Conservation (phyloP, 768 basidiomycete genomes). For the Leccinum pellstonianum region DNA sequence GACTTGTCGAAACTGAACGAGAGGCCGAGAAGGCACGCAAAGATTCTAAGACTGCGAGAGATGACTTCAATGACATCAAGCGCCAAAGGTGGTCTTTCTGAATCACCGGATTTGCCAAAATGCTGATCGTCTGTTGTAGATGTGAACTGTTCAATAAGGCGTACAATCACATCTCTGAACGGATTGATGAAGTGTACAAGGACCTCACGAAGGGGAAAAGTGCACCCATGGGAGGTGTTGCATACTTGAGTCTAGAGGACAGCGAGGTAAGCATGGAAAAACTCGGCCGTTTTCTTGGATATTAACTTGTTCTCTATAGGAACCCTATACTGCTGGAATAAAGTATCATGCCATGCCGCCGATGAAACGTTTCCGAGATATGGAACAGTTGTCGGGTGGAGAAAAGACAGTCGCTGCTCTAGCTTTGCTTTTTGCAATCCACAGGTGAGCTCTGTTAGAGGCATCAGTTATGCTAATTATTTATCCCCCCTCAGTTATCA, state of each 20-base stretch:
- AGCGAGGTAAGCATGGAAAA: slow-evolving; percentile 67
- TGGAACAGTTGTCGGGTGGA: slow-evolving; percentile 97
- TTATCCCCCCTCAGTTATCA: slow-evolving; percentile 63
- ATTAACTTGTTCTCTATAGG: slow-evolving; percentile 41
- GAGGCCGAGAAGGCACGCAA: slow-evolving; percentile 92
- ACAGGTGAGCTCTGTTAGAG: slow-evolving; percentile 55
- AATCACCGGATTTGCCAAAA: neutral
- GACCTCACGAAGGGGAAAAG: slow-evolving; percentile 95
- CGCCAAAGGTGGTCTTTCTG: slow-evolving; percentile 57
- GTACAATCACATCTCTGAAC: slow-evolving; percentile 92
- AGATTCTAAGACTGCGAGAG: slow-evolving; percentile 86
- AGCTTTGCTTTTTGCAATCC: slow-evolving; percentile 95
- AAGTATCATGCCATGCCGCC: slow-evolving; percentile 99
- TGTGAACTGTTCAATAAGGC: slow-evolving; percentile 93
- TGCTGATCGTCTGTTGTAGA: slow-evolving; percentile 28
- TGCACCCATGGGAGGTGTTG: slow-evolving; percentile 92
- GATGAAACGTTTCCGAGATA: slow-evolving; percentile 98
- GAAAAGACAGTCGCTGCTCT: slow-evolving; percentile 98
- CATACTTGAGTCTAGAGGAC: slow-evolving; percentile 94
- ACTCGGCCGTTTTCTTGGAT: slow-evolving; percentile 14
- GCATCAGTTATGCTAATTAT: neutral
- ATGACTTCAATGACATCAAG: slow-evolving; percentile 87
- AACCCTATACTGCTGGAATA: slow-evolving; percentile 85
- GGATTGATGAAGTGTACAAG: slow-evolving; percentile 95
- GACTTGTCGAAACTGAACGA: slow-evolving; percentile 83